These are phyloP conservation scores for Penicillium egyptiacum DNA, from an alignment of 495 filamentous ascomycete genomes.

Conservation along the genomic window DNA sequence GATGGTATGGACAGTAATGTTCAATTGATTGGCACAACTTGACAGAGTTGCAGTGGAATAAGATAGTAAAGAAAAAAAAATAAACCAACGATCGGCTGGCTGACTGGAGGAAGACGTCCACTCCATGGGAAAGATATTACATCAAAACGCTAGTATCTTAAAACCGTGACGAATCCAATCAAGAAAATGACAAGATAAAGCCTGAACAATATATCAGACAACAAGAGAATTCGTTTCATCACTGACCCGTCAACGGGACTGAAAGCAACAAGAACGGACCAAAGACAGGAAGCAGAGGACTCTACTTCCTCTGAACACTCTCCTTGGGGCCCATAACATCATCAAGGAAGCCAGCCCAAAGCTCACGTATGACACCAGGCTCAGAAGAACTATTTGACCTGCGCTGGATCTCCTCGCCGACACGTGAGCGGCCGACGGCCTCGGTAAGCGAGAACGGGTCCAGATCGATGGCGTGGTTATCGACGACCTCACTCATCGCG, in stretches of 20 bases:
- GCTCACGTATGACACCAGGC: slow-evolving; percentile 44
- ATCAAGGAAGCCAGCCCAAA: slow-evolving; percentile 59
- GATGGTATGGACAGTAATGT: background rate
- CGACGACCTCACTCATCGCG: slow-evolving; percentile 59
- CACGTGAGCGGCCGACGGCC: slow-evolving; percentile 44
- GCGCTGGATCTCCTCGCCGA: slow-evolving; percentile 39
- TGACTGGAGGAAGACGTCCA: background rate
- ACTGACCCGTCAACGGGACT: slow-evolving; percentile 10
- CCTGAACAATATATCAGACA: slow-evolving; percentile 3
- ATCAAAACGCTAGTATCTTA: slow-evolving; percentile 8
- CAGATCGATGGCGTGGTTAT: slow-evolving; percentile 56
- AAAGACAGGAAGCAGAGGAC: background rate
- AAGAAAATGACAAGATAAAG: slow-evolving; percentile 7
- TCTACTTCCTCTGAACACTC: slow-evolving; percentile 27
- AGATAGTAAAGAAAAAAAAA: background rate
- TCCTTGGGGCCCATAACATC: slow-evolving; percentile 55
- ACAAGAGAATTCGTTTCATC: slow-evolving; percentile 20
- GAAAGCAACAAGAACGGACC: slow-evolving; percentile 3
- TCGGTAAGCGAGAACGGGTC: slow-evolving; percentile 60
- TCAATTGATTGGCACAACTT: background rate
- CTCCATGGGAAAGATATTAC: slow-evolving; percentile 3
- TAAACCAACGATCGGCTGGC: slow-evolving; percentile 1
- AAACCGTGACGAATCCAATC: background rate
- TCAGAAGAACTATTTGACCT: slow-evolving; percentile 24
- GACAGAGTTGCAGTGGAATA: background rate